Conservation (phyloP, 2,329 filamentous ascomycete genomes). For the Ascosphaera apis region DNA sequence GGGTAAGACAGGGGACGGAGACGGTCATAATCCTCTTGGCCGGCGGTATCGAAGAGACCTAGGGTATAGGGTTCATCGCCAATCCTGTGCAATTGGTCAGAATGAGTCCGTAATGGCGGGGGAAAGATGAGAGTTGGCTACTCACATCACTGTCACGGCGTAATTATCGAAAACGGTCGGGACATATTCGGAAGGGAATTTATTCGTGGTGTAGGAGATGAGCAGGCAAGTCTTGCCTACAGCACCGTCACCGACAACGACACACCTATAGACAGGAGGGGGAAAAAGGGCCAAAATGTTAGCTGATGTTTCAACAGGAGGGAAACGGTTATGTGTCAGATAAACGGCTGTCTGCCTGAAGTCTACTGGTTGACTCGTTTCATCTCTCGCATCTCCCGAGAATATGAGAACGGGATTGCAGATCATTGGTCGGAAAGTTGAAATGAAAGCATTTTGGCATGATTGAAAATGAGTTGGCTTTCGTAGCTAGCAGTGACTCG, state of each 20-base stretch:
- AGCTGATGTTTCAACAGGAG: slow-evolving; percentile 2
- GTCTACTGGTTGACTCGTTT: too few relatives aligned
- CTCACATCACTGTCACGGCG: slow-evolving; percentile 98
- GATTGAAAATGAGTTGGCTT: too few relatives aligned
- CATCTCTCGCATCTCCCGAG: too few relatives aligned
- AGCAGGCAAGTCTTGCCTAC: slow-evolving; percentile 98
- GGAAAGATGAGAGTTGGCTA: slow-evolving; percentile 10
- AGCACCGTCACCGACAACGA: slow-evolving; percentile 97
- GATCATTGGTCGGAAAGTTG: too few relatives aligned
- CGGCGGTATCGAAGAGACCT: slow-evolving; percentile 92
- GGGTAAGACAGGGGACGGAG: slow-evolving; percentile 91
- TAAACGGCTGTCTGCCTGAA: too few relatives aligned
- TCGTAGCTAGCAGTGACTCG: slow-evolving; percentile 1
- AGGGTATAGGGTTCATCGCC: slow-evolving; percentile 96
- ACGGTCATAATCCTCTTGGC: slow-evolving; percentile 98
- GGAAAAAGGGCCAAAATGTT: slow-evolving; percentile 7
- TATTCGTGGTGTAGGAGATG: slow-evolving; percentile 99
- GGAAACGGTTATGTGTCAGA: slow-evolving; percentile 1
- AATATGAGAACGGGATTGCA: too few relatives aligned
- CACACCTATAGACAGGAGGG: slow-evolving; percentile 41
- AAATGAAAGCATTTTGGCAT: too few relatives aligned
- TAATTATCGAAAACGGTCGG: slow-evolving; percentile 99
- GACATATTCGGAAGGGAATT: slow-evolving; percentile 98
- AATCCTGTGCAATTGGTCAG: slow-evolving; percentile 56
- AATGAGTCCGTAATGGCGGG: slow-evolving; percentile 5